Evolutionary conservation across 495 filamentous ascomycete species (phyloP), one percentile per base, ranked within the genome.

Genomic region (Corynascus novoguineensis): DNA sequence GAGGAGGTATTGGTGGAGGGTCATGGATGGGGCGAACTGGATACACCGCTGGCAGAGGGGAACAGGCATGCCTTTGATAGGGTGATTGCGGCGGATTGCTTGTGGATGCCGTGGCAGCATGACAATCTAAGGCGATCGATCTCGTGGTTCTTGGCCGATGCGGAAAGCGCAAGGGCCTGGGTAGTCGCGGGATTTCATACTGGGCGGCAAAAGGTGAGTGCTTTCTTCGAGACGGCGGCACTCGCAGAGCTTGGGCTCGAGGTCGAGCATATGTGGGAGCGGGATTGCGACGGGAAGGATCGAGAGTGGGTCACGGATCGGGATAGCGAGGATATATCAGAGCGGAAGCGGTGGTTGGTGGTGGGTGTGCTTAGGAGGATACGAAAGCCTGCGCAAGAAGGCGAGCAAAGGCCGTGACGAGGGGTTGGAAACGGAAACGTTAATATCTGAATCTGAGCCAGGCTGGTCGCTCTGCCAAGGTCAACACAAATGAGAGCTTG

Each of bases 81-180:
- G 49, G 83, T 96, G 24, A 74, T 95, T 31, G 86, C 85, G 2
- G 87, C 88, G 40, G 91, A 96, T 65, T 95, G 89, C 67, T 75
- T 89, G 57, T 97, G 90, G 91, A 90, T 95, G 86, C 78, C 75
- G 12, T 79, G 73, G 65, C 82, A 93, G 73, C 91, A 96, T 65
- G 74, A 71, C 25, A 88, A 87, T 64, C 80, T 97, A 14, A 77
- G 74, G 38, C 71, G 68, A 21, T 90, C 86, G 9, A 84, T 96
- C 67, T 68, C 73, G 12, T 85, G 85, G 72, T 93, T 96, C 68
- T 77, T 96, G 34, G 57, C 49, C 14, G 60, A 59, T 6, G 77
- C 74, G 3, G 68, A 73, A 0, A 65, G 66, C 1, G 83, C 85
- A 0, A 68, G 79, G 32, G 78, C 86, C 9, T 86, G 84, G 76